Evolutionary conservation across 768 basidiomycete species (phyloP).

Genomic region (Hypholoma sublateritium): DNA sequence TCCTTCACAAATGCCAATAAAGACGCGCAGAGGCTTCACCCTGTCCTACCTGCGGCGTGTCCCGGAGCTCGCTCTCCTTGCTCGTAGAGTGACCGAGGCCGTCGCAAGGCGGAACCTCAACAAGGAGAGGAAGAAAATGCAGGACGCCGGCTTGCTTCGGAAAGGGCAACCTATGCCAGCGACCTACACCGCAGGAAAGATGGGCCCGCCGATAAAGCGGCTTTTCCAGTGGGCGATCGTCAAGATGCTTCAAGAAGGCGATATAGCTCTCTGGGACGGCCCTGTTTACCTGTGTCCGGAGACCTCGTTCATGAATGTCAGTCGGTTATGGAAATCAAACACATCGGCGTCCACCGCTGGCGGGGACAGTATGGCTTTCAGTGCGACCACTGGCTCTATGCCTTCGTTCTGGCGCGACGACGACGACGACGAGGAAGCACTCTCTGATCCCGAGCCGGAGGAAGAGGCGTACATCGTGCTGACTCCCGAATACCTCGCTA

Average conservation of each 20-base stretch:
- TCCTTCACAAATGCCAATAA: not conserved
- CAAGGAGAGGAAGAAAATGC: slow-evolving; percentile 44
- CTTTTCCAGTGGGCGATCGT: slow-evolving; percentile 67
- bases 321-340: slow-evolving; percentile 50
- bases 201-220: slow-evolving; percentile 56
- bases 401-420: slow-evolving; percentile 21
- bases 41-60: slow-evolving; percentile 77
- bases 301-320: slow-evolving; percentile 19
- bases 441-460: slow-evolving; percentile 57
- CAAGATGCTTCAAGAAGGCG: slow-evolving; percentile 69
- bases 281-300: slow-evolving; percentile 37
- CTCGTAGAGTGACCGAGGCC: slow-evolving; percentile 61
- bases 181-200: slow-evolving; percentile 20
- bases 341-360: slow-evolving; percentile 24
- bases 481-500: slow-evolving; percentile 49
- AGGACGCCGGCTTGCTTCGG: slow-evolving; percentile 24
- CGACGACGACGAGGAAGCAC: slow-evolving; percentile 39
- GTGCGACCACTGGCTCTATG: slow-evolving; percentile 15
- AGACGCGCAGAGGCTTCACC: slow-evolving; percentile 50
- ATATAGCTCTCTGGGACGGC: slow-evolving; percentile 72
- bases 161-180: not conserved
- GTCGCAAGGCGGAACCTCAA: slow-evolving; percentile 55
- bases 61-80: slow-evolving; percentile 67
- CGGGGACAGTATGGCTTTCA: slow-evolving; percentile 31
- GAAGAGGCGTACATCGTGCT: slow-evolving; percentile 74